phyloP scores from a whole-genome alignment of 192 early-diverging fungal genomes.

The Backusella luteola region DNA sequence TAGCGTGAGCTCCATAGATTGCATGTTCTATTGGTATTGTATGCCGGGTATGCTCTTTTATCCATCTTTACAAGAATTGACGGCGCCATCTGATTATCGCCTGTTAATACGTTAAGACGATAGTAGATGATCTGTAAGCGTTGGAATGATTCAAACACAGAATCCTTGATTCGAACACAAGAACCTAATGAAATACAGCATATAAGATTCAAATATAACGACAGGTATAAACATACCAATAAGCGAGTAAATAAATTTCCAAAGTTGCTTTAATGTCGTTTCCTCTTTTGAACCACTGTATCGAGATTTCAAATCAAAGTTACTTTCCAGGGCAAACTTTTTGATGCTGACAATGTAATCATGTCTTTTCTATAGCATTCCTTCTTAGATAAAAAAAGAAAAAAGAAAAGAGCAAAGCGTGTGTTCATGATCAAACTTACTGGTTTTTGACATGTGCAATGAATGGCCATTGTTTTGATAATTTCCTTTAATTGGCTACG shows the following conservation, averaged over 20 bases:
- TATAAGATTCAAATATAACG: not conserved
- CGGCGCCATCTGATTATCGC: constrained; percentile 27
- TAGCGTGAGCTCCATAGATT: constrained; percentile 33
- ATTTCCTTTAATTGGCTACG: constrained; percentile 37
- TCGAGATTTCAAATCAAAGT: not conserved
- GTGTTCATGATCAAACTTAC: not conserved
- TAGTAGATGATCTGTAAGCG: constrained; percentile 46
- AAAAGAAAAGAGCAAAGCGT: too few species aligned
- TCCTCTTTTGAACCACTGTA: not conserved
- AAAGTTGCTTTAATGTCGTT: not conserved
- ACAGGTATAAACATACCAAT: not conserved
- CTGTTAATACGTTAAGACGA: constrained; percentile 20
- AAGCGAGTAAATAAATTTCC: not conserved
- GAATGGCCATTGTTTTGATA: not conserved
- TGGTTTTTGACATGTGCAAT: not conserved
- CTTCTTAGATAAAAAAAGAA: not conserved
- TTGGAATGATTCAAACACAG: constrained; percentile 32
- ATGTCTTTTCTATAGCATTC: not conserved
- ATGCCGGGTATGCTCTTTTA: constrained; percentile 37
- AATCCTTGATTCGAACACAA: constrained; percentile 39
- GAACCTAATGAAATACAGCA: constrained; percentile 21
- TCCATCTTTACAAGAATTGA: constrained; percentile 44
- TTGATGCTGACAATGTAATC: not conserved
- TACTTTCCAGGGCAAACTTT: not conserved
- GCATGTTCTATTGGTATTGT: constrained; percentile 35